A percentile compares a stretch with the other conserved stretches of the same genome.
phyloP scores from a whole-genome alignment of 106 monocot species.

The Triglochin maritima region DNA sequence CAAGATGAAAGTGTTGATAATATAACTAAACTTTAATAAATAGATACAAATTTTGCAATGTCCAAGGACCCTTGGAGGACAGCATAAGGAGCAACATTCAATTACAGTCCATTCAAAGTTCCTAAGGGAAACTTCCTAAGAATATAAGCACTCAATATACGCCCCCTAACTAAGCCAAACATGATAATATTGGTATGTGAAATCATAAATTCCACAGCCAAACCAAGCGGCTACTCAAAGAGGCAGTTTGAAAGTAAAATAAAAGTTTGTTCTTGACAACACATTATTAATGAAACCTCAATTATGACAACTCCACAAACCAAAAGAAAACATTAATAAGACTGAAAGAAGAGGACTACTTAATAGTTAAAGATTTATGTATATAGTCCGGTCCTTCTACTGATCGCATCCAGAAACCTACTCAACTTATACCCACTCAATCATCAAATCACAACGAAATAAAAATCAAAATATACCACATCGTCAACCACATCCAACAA shows the following conservation, averaged over 20 bases:
- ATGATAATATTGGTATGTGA: neutral
- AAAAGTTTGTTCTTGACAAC: no score
- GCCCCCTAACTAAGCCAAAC: constrained; percentile 13
- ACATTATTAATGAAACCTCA: no score
- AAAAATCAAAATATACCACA: no score
- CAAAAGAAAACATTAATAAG: neutral
- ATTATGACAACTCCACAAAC: neutral
- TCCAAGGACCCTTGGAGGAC: neutral
- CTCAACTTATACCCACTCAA: no score
- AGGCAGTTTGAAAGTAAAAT: neutral
- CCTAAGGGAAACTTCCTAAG: constrained; percentile 1
- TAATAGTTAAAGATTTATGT: no score
- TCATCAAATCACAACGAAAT: no score
- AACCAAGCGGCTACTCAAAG: constrained; percentile 12
- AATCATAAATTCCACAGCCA: neutral
- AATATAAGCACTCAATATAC: neutral
- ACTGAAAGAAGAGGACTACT: neutral
- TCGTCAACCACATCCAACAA: no score
- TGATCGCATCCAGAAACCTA: no score
- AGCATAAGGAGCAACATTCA: neutral
- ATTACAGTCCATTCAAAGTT: neutral
- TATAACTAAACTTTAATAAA: neutral
- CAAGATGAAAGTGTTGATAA: neutral
- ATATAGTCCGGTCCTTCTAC: no score
- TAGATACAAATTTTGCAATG: neutral